Evolutionary conservation across 768 basidiomycete species (phyloP).

Genomic region (Mycena pura): DNA sequence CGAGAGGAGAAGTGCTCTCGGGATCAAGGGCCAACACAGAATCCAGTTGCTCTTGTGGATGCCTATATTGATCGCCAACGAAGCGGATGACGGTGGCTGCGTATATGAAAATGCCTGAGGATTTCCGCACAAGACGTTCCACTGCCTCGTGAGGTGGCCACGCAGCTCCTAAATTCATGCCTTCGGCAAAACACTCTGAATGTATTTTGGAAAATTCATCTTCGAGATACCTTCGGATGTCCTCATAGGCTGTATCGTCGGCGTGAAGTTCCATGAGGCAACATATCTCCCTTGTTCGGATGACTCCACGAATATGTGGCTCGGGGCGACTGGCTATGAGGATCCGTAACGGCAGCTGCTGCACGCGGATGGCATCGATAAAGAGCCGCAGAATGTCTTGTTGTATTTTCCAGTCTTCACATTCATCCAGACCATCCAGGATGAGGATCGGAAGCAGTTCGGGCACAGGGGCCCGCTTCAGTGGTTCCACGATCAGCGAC

Average conservation of each 20-base stretch:
- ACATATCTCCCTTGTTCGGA: not conserved
- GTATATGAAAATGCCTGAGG: conserved; percentile 9
- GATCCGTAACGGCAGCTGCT: not conserved
- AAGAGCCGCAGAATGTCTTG: not conserved
- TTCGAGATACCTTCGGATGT: not conserved
- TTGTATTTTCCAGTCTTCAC: not conserved
- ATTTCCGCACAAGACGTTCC: not conserved
- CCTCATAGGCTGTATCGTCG: not conserved
- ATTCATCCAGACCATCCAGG: conserved; percentile 6
- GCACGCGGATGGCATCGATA: not conserved
- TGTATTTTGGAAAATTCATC: not conserved
- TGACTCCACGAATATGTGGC: not conserved
- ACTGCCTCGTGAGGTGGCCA: not conserved
- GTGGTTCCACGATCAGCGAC: conserved; percentile 21
- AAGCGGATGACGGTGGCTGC: conserved; percentile 2
- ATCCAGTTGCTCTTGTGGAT: not conserved
- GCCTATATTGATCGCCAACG: not conserved
- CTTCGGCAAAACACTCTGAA: not conserved
- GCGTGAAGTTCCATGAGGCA: not conserved
- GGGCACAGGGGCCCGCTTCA: not conserved
- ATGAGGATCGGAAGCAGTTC: not conserved
- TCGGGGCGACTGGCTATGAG: conserved; percentile 7
- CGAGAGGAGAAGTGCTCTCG: conserved; percentile 1
- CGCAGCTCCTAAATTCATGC: not conserved
- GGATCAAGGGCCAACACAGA: not conserved